Conservation (phyloP, 192 early-diverging fungal genomes). For the Coemansia sp. region DNA sequence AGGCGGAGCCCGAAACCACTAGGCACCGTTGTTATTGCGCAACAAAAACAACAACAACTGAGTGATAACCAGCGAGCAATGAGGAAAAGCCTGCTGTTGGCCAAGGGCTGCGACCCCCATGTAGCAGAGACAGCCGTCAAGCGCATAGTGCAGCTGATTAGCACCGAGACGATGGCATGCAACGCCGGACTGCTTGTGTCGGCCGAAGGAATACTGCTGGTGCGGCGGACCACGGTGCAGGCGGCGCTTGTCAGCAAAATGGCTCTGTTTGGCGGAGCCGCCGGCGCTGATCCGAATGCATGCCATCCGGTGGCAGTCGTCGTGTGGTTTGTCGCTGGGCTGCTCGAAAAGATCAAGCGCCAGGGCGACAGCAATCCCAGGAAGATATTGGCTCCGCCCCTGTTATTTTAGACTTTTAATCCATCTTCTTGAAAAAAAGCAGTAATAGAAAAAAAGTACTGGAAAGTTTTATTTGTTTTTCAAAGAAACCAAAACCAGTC, state of each 20-base stretch:
- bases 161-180: conserved; percentile 16
- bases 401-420: neutral
- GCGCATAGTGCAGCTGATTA: conserved; percentile 16
- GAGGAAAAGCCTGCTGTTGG: neutral
- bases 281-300: neutral
- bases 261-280: neutral
- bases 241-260: conserved; percentile 11
- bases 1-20: too few species aligned
- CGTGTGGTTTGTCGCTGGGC: conserved; percentile 16
- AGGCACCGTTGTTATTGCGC: neutral
- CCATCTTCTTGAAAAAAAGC: too few species aligned
- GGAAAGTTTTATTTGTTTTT: too few species aligned
- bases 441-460: too few species aligned
- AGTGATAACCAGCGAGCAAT: neutral
- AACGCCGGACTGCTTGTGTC: conserved; percentile 12
- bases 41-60: neutral
- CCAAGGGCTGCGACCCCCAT: neutral
- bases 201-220: conserved; percentile 10
- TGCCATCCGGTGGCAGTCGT: conserved; percentile 13
- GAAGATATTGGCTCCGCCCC: conserved; percentile 3
- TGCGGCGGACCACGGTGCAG: conserved; percentile 10
- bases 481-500: too few species aligned
- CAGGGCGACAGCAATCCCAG: neutral
- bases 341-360: conserved; percentile 5
- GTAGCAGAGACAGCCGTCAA: conserved; percentile 10